Base-by-base conservation (phyloP, 2,329 filamentous ascomycete species). In the Colletotrichum ledebouriae region DNA sequence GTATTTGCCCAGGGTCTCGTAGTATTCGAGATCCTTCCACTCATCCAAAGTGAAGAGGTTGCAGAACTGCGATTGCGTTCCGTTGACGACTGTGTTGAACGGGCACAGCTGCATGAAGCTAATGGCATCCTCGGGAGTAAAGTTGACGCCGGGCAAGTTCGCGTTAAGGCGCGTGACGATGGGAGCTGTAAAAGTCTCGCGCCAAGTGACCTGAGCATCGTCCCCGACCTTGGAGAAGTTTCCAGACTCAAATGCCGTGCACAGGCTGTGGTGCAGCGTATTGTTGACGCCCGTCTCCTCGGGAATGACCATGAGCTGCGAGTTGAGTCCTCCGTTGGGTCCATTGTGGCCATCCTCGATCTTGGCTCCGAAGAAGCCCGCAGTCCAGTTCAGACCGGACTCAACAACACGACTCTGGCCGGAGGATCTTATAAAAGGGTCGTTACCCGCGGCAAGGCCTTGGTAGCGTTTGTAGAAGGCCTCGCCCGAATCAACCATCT, bases 101-200 rank as follows among this genome's bases (percentile, higher is more conserved):
- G 94, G 90, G 75, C 94, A 98, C 69, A 97, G 83, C 73, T 97
- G 94, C 94, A 98, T 97, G 39, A 98, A 77, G 65, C 86, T 87
- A 64, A 94, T 82, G 1, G 89, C 87, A 39, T 95, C 89, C 1
- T 81, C 75, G 12, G 83, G 75, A 3, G 86, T 87, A 47, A 97
- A 77, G 69, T 91, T 88, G 5, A 87, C 89, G 2, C 92, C 91
- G 0, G 85, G 85, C 0, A 98, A 83, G 69, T 90, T 87, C 13
- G 80, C 73, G 75, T 94, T 94, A 46, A 97, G 79, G 7, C 93
- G 88, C 2, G 84, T 78, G n/a, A 86, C 85, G 71, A 97, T 92
- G 0, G 87, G 79, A 0, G 89, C 87, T 1, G 89, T 83, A 75
- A 96, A 97, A 5, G 86, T 82, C 5, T 83, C 79, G 0, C 83